These are phyloP conservation scores for Angophora floribunda DNA, from an alignment of 345 rosid species.

Conservation along the genomic window DNA sequence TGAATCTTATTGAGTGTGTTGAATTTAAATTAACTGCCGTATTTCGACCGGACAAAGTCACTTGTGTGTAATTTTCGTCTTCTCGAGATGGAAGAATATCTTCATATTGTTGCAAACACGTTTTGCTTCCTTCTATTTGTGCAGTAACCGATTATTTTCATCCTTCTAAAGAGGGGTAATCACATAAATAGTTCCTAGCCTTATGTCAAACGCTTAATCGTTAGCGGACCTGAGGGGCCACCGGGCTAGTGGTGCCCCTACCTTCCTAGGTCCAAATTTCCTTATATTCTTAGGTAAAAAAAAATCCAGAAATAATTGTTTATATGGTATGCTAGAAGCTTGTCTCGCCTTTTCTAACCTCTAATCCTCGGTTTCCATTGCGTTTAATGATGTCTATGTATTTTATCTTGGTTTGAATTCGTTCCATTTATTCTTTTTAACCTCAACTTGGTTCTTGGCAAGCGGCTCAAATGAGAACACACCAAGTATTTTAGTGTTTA, in stretches of 20 bases:
- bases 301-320: not conserved
- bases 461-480: no score
- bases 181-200: not conserved
- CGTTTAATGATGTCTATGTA: not conserved
- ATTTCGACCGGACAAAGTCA: not conserved
- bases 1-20: not conserved
- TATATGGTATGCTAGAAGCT: not conserved
- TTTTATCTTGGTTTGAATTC: not conserved
- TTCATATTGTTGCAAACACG: not conserved
- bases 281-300: not conserved
- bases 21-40: not conserved
- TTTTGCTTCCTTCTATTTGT: not conserved
- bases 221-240: not conserved
- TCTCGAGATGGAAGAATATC: not conserved
- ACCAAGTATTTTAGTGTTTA: no score
- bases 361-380: not conserved
- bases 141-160: not conserved
- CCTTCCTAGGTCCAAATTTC: not conserved
- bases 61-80: not conserved
- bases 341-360: not conserved
- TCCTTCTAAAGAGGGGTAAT: not conserved
- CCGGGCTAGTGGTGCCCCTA: not conserved
- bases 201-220: no score
- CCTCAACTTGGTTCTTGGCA: no score
- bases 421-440: no score